Evolutionary conservation across 2,329 filamentous ascomycete genomes (phyloP), one percentile per base, ranked within the genome.

Genomic region (Knufia fluminis): DNA sequence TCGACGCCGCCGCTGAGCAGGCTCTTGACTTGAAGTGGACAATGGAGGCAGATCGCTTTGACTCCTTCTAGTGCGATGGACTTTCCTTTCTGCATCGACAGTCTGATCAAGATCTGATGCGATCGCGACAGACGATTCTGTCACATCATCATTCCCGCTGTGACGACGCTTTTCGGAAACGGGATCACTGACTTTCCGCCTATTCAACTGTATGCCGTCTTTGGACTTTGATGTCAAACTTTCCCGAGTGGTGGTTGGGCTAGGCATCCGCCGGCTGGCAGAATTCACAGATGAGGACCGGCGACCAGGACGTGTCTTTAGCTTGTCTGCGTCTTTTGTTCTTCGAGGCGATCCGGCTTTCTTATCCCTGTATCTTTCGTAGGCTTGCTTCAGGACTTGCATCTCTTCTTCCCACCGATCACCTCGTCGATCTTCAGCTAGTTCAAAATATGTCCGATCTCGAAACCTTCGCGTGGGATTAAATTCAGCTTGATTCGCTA

Each of bases 401-500:
- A 85, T 82, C 64, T 98, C 92, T 54, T 91, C 82, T 63, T 91
- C 83, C 88, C 90, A 96, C 52, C 87, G 85, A 6, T 90, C 86
- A 0, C 92, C 91, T 57, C 82, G 82, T 35, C 88, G 81, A 42
- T 87, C 82, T 59, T 84, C 79, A 1, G 92, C 88, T 53, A 97
- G 82, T 56, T 98, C 89, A 60, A 81, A 85, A 65, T 97, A 98
- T 0, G 86, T 83, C 59, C 86, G 80, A 19, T 86, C 86, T 57
- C 82, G 82, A 57, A 82, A 83, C 24, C 72, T 74, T 50, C 84
- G 80, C 1, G 86, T 88, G 0, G 92, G 90, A 59, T 98, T 83
- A 63, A 97, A 96, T 22, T 76, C 74, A 42, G 78, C 77, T 60
- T 92, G 86, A 52, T 82, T 81, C 4, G 95, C 71, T 6, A 96